Conservation (phyloP, 2,329 filamentous ascomycete genomes). For the Cercospora brassicicola region DNA sequence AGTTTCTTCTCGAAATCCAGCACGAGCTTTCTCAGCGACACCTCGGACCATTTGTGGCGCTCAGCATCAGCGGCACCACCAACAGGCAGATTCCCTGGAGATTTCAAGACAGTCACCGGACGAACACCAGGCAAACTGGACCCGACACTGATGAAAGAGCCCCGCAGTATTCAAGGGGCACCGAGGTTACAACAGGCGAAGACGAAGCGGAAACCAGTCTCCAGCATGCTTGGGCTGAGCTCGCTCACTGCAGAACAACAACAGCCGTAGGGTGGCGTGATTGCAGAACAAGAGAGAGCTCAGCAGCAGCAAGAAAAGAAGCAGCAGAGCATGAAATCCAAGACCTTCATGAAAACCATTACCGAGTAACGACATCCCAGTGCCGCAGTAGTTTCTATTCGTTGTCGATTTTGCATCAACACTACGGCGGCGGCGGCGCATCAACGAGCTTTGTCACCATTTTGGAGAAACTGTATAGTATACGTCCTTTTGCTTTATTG, state of each 20-base stretch:
- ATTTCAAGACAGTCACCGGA: slow-evolving; percentile 60
- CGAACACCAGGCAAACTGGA: slow-evolving; percentile 81
- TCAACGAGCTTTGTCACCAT: background rate
- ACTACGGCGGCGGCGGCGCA: background rate
- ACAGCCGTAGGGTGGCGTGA: slow-evolving; percentile 20
- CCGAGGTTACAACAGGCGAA: slow-evolving; percentile 59
- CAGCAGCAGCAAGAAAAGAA: slow-evolving; percentile 10
- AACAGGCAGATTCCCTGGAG: slow-evolving; percentile 54
- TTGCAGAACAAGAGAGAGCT: slow-evolving; percentile 9
- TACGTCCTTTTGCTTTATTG: background rate
- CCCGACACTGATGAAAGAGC: slow-evolving; percentile 84
- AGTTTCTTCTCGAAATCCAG: slow-evolving; percentile 63
- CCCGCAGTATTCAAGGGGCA: slow-evolving; percentile 84
- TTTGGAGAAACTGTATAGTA: background rate
- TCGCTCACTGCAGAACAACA: slow-evolving; percentile 27
- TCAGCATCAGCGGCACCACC: slow-evolving; percentile 60
- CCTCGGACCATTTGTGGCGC: slow-evolving; percentile 76
- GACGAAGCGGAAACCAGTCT: slow-evolving; percentile 52
- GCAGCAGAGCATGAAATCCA: background rate
- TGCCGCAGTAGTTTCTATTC: background rate
- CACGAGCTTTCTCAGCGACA: slow-evolving; percentile 68
- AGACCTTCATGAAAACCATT: slow-evolving; percentile 3
- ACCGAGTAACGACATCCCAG: slow-evolving; percentile 3
- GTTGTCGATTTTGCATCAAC: background rate
- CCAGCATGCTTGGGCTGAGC: slow-evolving; percentile 40